phyloP scores from a whole-genome alignment of 306 rosid genomes.

The Quercus bicolor region DNA sequence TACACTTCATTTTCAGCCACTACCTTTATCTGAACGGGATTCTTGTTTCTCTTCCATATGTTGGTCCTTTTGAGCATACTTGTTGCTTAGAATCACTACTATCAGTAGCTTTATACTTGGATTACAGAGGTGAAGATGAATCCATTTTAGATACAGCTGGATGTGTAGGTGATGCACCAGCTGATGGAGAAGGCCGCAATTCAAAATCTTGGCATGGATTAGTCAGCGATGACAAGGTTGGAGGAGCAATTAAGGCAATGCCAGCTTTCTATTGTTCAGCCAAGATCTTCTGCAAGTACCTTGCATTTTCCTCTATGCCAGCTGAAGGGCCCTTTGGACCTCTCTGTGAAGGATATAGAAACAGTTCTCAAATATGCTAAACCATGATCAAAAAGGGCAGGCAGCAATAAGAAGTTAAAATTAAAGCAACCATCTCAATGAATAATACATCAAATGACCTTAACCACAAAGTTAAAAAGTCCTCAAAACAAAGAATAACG shows the following conservation, averaged over 20 bases:
- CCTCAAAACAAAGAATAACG: too few species aligned
- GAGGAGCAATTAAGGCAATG: constrained; percentile 26
- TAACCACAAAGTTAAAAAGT: too few species aligned
- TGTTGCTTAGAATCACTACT: constrained; percentile 14
- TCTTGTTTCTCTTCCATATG: constrained; percentile 18
- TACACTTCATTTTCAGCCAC: constrained; percentile 9
- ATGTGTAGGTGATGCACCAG: constrained; percentile 1
- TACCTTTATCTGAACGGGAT: constrained; percentile 2
- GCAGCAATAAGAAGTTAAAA: too few species aligned
- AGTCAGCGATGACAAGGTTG: constrained; percentile 18
- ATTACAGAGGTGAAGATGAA: constrained; percentile 19
- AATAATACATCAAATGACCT: too few species aligned
- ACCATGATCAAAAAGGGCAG: too few species aligned
- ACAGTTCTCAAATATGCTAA: too few species aligned
- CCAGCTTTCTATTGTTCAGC: constrained; percentile 42
- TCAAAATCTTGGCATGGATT: constrained; percentile 15
- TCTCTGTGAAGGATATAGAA: not conserved
- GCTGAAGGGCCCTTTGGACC: constrained; percentile 38
- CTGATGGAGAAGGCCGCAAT: constrained; percentile 12
- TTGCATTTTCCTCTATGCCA: constrained; percentile 42
- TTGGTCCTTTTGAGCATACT: constrained; percentile 10
- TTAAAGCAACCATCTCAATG: too few species aligned
- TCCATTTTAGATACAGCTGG: constrained; percentile 15
- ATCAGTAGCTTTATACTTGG: constrained; percentile 15
- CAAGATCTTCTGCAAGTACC: constrained; percentile 40